Evolutionary conservation across 768 basidiomycete genomes (phyloP), one percentile per base, ranked within the genome.

Genomic region (Termitomyces bulborhizus): DNA sequence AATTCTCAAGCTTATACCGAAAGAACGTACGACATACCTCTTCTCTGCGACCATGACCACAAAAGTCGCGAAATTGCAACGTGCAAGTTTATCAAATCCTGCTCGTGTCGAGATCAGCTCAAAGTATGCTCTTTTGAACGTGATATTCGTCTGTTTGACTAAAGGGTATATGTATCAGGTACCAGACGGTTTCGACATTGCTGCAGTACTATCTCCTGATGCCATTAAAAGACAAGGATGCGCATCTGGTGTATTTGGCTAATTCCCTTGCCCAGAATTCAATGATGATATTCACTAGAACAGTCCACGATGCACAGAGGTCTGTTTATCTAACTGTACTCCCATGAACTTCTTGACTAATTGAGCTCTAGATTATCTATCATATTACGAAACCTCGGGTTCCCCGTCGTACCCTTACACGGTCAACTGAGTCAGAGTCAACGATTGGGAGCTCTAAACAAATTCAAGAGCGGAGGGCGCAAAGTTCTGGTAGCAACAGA

Each of bases 21-120:
- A 85, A 65, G 95, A 98, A 62, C 83, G 97, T 11, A 90, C 88
- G 31, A 99, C 97, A 3, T 98, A 93, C 66, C 80, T 99, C 1
- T 99, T 94, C 74, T 98, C 96, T 12, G 97, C 96, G 6, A 98
- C 96, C 21, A 98, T 99, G 96, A 96, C 97, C 11, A 93, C 93
- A 13, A 98, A 98, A 72, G 93, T 99, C 3, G 93, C 90, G 11
- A 98, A 98, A 70, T 77, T 99, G 11, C 96, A 98, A 68, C 75
- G 96, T 51, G 95, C 97, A 32, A 94, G 92, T 76, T 75, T 98
- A 65, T 81, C 83, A 32, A 94, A 96, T 66, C 97, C 97, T n/a
- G 84, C 95, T 26, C 82, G 89, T 60, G 85, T 98, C 1, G 95
- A 98, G 69, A 93, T 98, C 2, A 88, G 90, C 6, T 81, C 88